These are phyloP conservation scores for Ramaria sp. DNA, from an alignment of 768 basidiomycete species.

Conservation along the genomic window DNA sequence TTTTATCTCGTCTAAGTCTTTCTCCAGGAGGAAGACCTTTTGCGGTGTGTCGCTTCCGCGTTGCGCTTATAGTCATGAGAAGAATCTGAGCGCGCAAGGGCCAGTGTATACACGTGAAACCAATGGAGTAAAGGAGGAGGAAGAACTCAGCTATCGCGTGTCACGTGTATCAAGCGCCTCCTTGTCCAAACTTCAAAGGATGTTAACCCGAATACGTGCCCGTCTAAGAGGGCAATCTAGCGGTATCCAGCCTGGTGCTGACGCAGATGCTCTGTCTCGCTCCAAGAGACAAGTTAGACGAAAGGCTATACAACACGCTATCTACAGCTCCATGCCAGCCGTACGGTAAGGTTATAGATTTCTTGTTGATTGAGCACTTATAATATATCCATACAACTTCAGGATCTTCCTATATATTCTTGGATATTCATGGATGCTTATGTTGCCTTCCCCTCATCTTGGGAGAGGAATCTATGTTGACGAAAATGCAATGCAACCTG, in stretches of 20 bases:
- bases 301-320: constrained; percentile 22
- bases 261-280: constrained; percentile 22
- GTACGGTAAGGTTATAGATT: background rate
- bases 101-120: background rate
- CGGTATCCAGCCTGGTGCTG: background rate
- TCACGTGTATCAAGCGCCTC: background rate
- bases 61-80: constrained; percentile 36
- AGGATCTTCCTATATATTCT: constrained; percentile 48
- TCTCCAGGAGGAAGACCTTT: constrained; percentile 54
- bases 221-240: background rate
- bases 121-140: background rate
- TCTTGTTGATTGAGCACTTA: background rate
- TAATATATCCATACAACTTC: background rate
- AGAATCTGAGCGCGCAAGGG: background rate
- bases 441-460: constrained; percentile 56
- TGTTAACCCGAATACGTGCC: background rate
- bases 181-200: background rate
- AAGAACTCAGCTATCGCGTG: background rate
- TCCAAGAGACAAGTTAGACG: constrained; percentile 33
- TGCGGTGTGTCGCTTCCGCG: constrained; percentile 40
- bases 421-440: constrained; percentile 79
- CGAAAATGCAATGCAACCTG: constrained; percentile 93
- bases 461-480: constrained; percentile 73
- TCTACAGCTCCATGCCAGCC: constrained; percentile 24
- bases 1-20: constrained; percentile 45